Evolutionary conservation across 2,329 filamentous ascomycete genomes (phyloP).

Genomic region (Purpureocillium lavendulum): DNA sequence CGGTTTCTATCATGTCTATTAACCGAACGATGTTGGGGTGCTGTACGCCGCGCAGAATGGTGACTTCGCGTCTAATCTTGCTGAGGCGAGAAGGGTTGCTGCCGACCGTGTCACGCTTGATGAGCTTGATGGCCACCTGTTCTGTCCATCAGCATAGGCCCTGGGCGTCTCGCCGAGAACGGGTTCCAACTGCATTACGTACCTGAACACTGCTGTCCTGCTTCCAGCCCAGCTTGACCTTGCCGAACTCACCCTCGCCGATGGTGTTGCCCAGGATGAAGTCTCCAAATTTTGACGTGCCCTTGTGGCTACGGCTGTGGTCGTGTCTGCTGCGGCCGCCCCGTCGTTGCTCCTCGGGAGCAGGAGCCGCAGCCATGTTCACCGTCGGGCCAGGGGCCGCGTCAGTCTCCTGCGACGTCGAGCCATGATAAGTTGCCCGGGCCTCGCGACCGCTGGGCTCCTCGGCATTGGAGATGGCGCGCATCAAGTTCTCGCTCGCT

Average conservation of each 20-base stretch:
- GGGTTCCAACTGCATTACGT: no score
- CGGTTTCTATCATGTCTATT: constrained; percentile 98
- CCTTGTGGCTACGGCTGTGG: constrained; percentile 48
- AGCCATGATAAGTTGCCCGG: constrained; percentile 12
- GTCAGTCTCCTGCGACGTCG: constrained; percentile 22
- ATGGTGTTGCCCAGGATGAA: constrained; percentile 95
- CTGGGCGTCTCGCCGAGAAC: no score
- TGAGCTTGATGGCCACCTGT: constrained; percentile 94
- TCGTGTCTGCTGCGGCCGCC: constrained; percentile 51
- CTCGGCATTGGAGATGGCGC: constrained; percentile 45
- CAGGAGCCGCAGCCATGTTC: constrained; percentile 30
- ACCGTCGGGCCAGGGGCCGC: constrained; percentile 36
- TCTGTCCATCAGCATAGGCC: background rate
- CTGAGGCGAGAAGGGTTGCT: constrained; percentile 81
- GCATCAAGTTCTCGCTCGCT: constrained; percentile 70
- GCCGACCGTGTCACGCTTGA: constrained; percentile 83
- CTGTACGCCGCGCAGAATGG: constrained; percentile 77
- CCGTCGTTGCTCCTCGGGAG: constrained; percentile 31
- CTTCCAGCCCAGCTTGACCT: constrained; percentile 98
- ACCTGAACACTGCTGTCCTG: constrained; percentile 83
- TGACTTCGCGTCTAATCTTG: constrained; percentile 96
- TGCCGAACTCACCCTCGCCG: constrained; percentile 96
- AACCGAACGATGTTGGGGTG: constrained; percentile 96
- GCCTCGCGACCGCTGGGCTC: constrained; percentile 19
- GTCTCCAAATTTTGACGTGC: constrained; percentile 78